phyloP scores from a whole-genome alignment of 1,284 basidiomycete species.

The Phaffia rhodozyma region DNA sequence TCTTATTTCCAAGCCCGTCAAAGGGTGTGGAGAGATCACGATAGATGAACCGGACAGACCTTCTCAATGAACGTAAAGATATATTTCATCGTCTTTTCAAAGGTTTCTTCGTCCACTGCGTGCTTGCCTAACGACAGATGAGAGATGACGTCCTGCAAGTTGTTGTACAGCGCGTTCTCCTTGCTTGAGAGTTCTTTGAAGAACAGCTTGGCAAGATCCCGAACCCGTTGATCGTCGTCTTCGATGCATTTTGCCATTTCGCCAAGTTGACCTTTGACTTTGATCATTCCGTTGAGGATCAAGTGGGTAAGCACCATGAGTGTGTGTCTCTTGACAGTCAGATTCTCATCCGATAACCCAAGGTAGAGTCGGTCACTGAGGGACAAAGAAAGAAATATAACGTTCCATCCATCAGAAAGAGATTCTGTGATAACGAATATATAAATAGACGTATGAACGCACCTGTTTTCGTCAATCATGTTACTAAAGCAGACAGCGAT shows the following conservation, averaged over 20 bases:
- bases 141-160: slow-evolving; percentile 90
- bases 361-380: slow-evolving; percentile 81
- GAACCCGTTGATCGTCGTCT: slow-evolving; percentile 77
- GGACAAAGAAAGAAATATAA: background rate
- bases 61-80: slow-evolving; percentile 98
- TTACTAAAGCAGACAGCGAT: slow-evolving; percentile 93
- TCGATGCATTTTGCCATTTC: slow-evolving; percentile 99
- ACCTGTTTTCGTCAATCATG: slow-evolving; percentile 67
- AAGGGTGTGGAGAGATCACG: background rate
- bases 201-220: slow-evolving; percentile 91
- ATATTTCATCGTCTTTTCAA: slow-evolving; percentile 85
- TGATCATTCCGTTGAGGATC: slow-evolving; percentile 98
- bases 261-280: slow-evolving; percentile 95
- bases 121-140: slow-evolving; percentile 88
- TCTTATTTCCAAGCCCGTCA: background rate
- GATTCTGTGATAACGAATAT: background rate
- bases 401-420: background rate
- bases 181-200: slow-evolving; percentile 90
- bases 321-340: slow-evolving; percentile 96
- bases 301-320: slow-evolving; percentile 97
- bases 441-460: background rate
- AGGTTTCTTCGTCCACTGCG: slow-evolving; percentile 81
- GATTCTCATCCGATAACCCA: slow-evolving; percentile 72
- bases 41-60: slow-evolving; percentile 37
- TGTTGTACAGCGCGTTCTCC: slow-evolving; percentile 98